Evolutionary conservation across 148 eudicot species (phyloP).

Genomic region (Cornus florida): DNA sequence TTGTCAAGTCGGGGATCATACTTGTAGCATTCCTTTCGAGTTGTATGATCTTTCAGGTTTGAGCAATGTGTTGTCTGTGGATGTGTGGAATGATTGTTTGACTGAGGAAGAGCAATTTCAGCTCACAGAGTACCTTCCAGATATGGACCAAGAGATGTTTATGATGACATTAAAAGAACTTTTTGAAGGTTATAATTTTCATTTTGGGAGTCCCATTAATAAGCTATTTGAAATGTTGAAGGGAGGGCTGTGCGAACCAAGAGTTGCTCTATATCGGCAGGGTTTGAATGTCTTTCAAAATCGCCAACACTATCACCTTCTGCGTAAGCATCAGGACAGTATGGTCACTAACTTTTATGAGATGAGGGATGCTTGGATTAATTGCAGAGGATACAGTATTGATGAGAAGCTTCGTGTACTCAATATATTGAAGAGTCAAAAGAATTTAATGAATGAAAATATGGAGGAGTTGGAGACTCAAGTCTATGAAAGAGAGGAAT

Average conservation of each 20-base stretch:
- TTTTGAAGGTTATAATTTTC: slow-evolving; percentile 62
- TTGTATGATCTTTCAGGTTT: slow-evolving; percentile 69
- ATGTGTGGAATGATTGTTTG: slow-evolving; percentile 79
- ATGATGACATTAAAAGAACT: slow-evolving; percentile 71
- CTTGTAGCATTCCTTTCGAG: slow-evolving; percentile 73
- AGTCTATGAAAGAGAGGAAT: slow-evolving; percentile 56
- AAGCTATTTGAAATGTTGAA: slow-evolving; percentile 64
- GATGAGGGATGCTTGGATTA: slow-evolving; percentile 72
- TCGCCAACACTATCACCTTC: slow-evolving; percentile 53
- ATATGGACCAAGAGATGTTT: slow-evolving; percentile 73
- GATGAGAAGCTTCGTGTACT: slow-evolving; percentile 77
- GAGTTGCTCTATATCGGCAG: slow-evolving; percentile 75
- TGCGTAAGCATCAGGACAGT: slow-evolving; percentile 63
- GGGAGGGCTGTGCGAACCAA: slow-evolving; percentile 79
- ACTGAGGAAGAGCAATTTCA: slow-evolving; percentile 66
- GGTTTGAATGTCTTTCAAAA: slow-evolving; percentile 63
- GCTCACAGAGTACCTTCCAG: slow-evolving; percentile 69
- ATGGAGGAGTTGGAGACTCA: slow-evolving; percentile 52
- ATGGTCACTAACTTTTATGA: slow-evolving; percentile 56
- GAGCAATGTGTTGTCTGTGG: slow-evolving; percentile 56
- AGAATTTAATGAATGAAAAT: slow-evolving; percentile 62
- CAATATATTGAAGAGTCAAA: slow-evolving; percentile 62
- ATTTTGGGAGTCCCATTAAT: slow-evolving; percentile 65
- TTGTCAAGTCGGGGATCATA: slow-evolving; percentile 78
- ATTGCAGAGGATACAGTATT: slow-evolving; percentile 65